Evolutionary conservation across 1,284 basidiomycete genomes (phyloP), one percentile per base, ranked within the genome.

Genomic region (Fistulinella staudtii): DNA sequence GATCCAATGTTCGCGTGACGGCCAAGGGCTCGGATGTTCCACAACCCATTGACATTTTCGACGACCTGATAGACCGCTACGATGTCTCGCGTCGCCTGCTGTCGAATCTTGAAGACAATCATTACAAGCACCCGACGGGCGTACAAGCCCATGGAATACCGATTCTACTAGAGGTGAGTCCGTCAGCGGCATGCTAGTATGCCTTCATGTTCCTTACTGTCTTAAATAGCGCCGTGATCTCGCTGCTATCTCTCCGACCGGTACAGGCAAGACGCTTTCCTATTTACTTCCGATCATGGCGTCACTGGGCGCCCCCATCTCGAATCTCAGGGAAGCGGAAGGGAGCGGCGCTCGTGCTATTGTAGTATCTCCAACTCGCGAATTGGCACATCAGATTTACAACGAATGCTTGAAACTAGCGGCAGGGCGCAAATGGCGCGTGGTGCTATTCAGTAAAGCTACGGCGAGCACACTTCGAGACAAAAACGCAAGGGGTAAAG

Each of bases 331-430:
- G 43, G 57, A 59, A n/a, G 69, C 74, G 30, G 52, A 61, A 15
- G 77, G 77, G 1, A 58, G 59, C 20, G 91, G 91, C 20, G 81
- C 85, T 11, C 76, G 93, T 47, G 85, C 89, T 1, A 57, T 99
- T 14, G 73, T 99, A 40, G 66, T 99, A 43, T 89, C 90, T 1
- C 96, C 96, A 1, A 99, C 96, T 0, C 82, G 93, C 52, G 96
- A 99, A 69, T 69, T 99, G n/a, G 93, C 95, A 0, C 85, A 93
- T 53, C 96, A 99, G 63, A 98, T 99, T 47, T 77, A 92, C 50
- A 93, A 92, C 46, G 96, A 99, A 61, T 90, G 87, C 51, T 62
- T 89, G 35, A 93, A 91, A 61, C 70, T 96, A 11, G 85, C 86
- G 1, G 74, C 82, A 51, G 90, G 89, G 7, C 76, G 89, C 37